Evolutionary conservation across 257 asterid species (phyloP), one percentile per base, ranked within the genome.

Genomic region (Capsicum baccatum): DNA sequence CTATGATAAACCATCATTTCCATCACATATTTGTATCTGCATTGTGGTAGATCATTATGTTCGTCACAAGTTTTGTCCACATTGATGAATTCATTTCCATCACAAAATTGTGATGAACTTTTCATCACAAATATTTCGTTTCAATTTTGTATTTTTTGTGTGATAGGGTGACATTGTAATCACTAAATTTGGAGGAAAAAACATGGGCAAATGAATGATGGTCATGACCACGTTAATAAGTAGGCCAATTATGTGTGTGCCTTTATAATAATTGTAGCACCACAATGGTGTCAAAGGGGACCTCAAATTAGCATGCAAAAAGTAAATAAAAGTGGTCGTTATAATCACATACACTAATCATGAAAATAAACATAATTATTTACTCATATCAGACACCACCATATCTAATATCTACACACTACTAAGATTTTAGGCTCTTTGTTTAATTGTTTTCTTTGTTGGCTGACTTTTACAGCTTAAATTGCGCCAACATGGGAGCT

Each of bases 281-380:
- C 79, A 59, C 70, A 11, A 19, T 55, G 85, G 67, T 55, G 52
- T 68, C 85, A 82, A 71, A 52, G 73, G 54, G 84, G 87, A 71
- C 85, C 84, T 85, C 62, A 50, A 73, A 67, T 78, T 21, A 70
- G 85, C 87, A 86, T 59, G 85, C 83, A 80, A 59, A 80, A 59
- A 70, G 81, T 47, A 13, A 78, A 21, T 12, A 81, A 42, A 80
- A 48, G 79, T 83, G 83, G 59, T 67, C 50, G 57, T 82, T 67
- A 60, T 79, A 62, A 67, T 82, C 79, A 39, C 86, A 85, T 56
- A 81, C 78, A 81, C 79, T 55, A 37, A 37, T 82, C 8, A 78
- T 73, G 64, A 78, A 21, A 78, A 14, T 78, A 13, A 37, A 39
- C 78, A 69, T 69, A 68, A 57, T 73, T 52, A 66, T 57, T 39